phyloP scores from a whole-genome alignment of 306 rosid genomes.

The Calophaca sinica region DNA sequence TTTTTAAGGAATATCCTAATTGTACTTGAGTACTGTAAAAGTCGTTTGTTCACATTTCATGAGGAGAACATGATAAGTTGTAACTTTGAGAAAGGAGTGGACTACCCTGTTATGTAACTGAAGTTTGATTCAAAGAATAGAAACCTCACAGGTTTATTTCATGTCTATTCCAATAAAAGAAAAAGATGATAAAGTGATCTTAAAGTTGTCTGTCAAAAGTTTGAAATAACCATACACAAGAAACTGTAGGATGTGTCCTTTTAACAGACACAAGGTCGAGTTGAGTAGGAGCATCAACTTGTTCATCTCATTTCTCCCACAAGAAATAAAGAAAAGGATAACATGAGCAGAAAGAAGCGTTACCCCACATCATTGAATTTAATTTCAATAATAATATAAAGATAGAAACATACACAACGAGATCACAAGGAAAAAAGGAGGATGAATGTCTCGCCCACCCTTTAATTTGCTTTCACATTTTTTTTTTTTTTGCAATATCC shows the following conservation, averaged over 20 bases:
- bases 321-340: no score
- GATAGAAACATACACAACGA: no score
- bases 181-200: neutral
- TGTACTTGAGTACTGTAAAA: neutral
- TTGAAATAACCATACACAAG: conserved; percentile 32
- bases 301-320: no score
- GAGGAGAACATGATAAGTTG: no score
- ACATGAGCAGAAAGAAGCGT: no score
- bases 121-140: neutral
- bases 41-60: no score
- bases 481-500: no score
- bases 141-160: neutral
- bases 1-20: no score
- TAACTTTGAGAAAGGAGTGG: conserved; percentile 1
- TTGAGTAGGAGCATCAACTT: no score
- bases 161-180: conserved; percentile 21
- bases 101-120: neutral
- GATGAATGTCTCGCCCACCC: conserved; percentile 5
- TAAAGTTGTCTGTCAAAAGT: conserved; percentile 25
- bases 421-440: conserved; percentile 1
- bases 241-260: conserved; percentile 9
- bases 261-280: neutral
- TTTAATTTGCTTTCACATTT: no score
- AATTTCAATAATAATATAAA: no score
- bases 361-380: no score